These are phyloP conservation scores for Alternaria sp. DNA, from an alignment of 2,329 filamentous ascomycete genomes.

Conservation along the genomic window DNA sequence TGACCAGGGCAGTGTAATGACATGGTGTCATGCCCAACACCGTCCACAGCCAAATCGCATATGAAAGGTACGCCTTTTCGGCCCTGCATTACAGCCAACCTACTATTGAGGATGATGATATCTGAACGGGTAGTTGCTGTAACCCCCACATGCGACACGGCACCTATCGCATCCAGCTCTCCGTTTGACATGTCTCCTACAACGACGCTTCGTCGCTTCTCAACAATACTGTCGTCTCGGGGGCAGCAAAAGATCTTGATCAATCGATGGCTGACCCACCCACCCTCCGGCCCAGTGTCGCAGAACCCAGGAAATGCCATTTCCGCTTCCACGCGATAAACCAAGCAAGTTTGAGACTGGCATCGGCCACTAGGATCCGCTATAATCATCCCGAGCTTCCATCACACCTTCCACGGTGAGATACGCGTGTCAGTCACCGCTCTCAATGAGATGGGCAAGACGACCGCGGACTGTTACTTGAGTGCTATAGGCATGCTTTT, in stretches of 20 bases:
- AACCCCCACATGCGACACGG: conserved; percentile 18
- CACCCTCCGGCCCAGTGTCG: conserved; percentile 32
- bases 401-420: conserved; percentile 28
- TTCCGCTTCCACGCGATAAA: conserved; percentile 50
- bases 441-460: conserved; percentile 4
- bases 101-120: conserved; percentile 1
- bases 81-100: neutral
- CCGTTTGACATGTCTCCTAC: conserved; percentile 1
- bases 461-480: conserved; percentile 4
- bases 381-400: conserved; percentile 29
- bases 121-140: conserved; percentile 5
- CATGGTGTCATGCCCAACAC: conserved; percentile 4
- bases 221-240: conserved; percentile 11
- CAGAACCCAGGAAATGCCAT: conserved; percentile 27
- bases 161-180: conserved; percentile 6
- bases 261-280: conserved; percentile 12
- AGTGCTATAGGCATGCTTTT: conserved; percentile 4
- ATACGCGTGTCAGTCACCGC: conserved; percentile 28
- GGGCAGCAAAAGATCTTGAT: conserved; percentile 8
- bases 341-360: conserved; percentile 31
- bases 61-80: conserved; percentile 6
- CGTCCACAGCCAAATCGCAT: neutral
- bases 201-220: conserved; percentile 1
- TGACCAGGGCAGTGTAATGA: conserved; percentile 4
- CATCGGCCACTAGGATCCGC: conserved; percentile 19